Base-by-base conservation (phyloP, 768 basidiomycete species). In the Mrakia frigida region DNA sequence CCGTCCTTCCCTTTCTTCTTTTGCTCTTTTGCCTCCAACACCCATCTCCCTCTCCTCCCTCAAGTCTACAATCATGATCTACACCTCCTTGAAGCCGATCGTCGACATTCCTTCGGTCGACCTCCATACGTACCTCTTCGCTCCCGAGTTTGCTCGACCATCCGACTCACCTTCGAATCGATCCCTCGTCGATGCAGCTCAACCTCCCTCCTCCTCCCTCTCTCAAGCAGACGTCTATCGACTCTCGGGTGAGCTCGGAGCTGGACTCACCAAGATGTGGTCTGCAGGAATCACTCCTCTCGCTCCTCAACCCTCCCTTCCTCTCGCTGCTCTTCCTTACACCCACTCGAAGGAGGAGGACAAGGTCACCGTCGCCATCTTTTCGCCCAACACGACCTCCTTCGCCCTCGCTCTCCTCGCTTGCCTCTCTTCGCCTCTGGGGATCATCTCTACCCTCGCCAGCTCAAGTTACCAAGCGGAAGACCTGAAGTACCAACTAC, bases 351-450 rank as follows among this genome's bases (percentile, higher is more conserved):
- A 50, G 14, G 70, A 72, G 13, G 70, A 72, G 50, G 28, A n/a
- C 13, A 72, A 72, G 53, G 52, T 50, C 10, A 31, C 70, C 21
- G 23, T 52, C 52, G 13, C 52, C 7, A 28, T 72, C 70, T 72
- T 72, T 25, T 72, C 70, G 5, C 70, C 70, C 70, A 72, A 72
- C 50, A 72, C 52, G 10, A 46, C 70, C 25, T 53, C 70, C 21
- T 72, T 56, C 35, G 53, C 33, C 21, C 35, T 72, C 25, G 53
- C 70, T 53, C 70, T 72, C 52, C 53, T 72, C 21, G 70, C 46
- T 18, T 52, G 70, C n/a, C 33, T 72, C 4, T n/a, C 70, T 13
- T 53, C 50, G 7, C 70, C 70, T 11, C 5, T 37, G 25, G 70
- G 70, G 1, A 72, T 72, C 52, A 72, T 72, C 53, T n/a, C 52